These are phyloP conservation scores for Paramecium tetraurelia DNA, from an alignment of 73 alveolate genomes.

Conservation along the genomic window DNA sequence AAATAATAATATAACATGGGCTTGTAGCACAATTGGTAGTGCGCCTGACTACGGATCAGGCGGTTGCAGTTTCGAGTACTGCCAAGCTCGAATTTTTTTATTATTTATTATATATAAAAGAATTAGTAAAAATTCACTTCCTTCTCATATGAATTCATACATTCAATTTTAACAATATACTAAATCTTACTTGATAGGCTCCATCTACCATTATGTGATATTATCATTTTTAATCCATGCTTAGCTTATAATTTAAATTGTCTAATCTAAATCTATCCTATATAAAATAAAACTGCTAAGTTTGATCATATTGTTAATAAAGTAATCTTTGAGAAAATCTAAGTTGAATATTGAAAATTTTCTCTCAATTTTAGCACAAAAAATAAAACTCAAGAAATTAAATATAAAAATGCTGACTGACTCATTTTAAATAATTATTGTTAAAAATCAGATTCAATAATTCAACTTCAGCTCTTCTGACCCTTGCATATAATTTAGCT, in stretches of 20 bases:
- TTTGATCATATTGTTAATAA: no score
- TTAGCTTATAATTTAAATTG: no score
- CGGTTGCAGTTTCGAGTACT: conserved; percentile 62
- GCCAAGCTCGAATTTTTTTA: conserved; percentile 55
- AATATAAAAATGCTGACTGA: conserved; percentile 72
- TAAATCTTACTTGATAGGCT: no score
- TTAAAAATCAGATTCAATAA: conserved; percentile 88
- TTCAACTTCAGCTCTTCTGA: conserved; percentile 89
- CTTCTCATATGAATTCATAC: not conserved
- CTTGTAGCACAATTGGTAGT: conserved; percentile 59
- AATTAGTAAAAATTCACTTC: not conserved
- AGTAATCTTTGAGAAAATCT: no score
- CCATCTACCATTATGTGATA: no score
- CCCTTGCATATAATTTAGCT: conserved; percentile 79
- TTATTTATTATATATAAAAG: not conserved
- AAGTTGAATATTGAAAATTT: no score
- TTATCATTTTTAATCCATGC: no score
- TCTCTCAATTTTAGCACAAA: no score
- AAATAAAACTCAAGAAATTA: no score
- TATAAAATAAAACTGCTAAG: no score
- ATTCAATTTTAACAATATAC: no score
- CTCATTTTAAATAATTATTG: conserved; percentile 92
- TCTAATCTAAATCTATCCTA: no score
- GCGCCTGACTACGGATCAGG: conserved; percentile 62
- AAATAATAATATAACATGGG: not conserved